Conservation (phyloP, 1,284 basidiomycete genomes). For the Porogramme epimiltina region DNA sequence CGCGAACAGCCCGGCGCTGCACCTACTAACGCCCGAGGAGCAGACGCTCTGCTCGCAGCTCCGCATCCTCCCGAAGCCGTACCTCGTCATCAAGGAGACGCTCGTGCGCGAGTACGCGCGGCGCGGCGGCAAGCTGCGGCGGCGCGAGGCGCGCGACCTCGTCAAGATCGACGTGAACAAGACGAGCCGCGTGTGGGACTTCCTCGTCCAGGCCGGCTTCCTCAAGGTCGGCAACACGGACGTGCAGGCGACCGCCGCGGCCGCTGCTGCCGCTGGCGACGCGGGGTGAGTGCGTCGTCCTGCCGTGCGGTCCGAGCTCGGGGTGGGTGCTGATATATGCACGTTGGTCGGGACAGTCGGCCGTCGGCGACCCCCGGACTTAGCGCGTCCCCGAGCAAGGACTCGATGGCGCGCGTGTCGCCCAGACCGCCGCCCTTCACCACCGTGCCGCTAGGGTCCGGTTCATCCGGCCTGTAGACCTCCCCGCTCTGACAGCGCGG, state of each 20-base stretch:
- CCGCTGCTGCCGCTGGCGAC: constrained; percentile 13
- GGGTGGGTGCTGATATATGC: not conserved
- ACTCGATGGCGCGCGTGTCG: constrained; percentile 31
- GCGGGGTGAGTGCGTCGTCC: not conserved
- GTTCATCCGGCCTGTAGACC: not conserved
- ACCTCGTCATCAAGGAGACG: constrained; percentile 90
- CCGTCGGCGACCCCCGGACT: constrained; percentile 34
- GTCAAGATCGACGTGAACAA: constrained; percentile 94
- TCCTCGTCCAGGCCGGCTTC: constrained; percentile 78
- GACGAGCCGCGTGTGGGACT: constrained; percentile 88
- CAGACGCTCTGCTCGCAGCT: constrained; percentile 87
- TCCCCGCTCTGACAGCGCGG: no score
- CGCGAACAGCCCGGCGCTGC: constrained; percentile 83
- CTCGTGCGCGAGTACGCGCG: constrained; percentile 90
- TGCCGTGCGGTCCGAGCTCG: not conserved
- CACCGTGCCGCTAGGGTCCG: constrained; percentile 26
- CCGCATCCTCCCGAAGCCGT: constrained; percentile 89
- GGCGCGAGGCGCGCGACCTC: constrained; percentile 84
- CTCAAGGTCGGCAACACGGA: constrained; percentile 39
- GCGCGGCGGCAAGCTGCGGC: constrained; percentile 82
- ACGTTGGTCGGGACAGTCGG: constrained; percentile 8
- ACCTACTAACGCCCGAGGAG: constrained; percentile 85
- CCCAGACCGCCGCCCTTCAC: constrained; percentile 33
- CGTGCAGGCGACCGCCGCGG: constrained; percentile 18
- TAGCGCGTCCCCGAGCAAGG: constrained; percentile 43